Evolutionary conservation across 2,329 filamentous ascomycete genomes (phyloP), one percentile per base, ranked within the genome.

Genomic region (Helotiales sp.): DNA sequence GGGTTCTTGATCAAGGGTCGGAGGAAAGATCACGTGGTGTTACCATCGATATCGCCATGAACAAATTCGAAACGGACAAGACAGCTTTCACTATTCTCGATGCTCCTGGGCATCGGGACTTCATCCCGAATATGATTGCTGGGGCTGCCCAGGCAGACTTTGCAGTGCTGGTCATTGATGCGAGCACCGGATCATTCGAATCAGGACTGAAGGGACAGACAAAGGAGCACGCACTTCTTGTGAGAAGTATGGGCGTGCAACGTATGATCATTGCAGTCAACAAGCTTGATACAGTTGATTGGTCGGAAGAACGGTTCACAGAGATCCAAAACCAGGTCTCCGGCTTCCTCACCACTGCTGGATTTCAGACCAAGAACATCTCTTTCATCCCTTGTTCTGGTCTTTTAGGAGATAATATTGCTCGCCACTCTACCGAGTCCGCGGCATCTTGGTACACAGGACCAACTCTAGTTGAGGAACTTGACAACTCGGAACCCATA

Each of bases 71-170:
- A 70, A 99, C 96, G 0, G 86, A 90, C 1, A 88, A 82, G 52
- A 95, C 91, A 0, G 83, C 82, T 10, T 98, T 98, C 70, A 98
- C 95, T 1, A 96, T 99, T 46, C 81, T 99, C 4, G 95, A 99
- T 71, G 93, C 95, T 0, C 95, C 95, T 0, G 95, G 95, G 0
- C 95, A 99, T 73, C 84, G 87, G 60, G 95, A 99, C 71, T 99
- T 98, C 70, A 92, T 99, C 19, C 95, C 95, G 0, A 99, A 97
- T 73, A 99, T 99, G 95, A 97, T 99, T 71, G 93, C 93, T 2
- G 95, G 95, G 13, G 92, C 93, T 3, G 95, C 90, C 58, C 93
- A 97, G 74, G 96, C 95, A 9, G 95, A 99, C 72, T 95, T 98
- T 73, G 95, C 93, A 0, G 89, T 99, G 0, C 79, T 99, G 2